Evolutionary conservation across 2,329 filamentous ascomycete genomes (phyloP).

Genomic region (Colletotrichum scovillei): DNA sequence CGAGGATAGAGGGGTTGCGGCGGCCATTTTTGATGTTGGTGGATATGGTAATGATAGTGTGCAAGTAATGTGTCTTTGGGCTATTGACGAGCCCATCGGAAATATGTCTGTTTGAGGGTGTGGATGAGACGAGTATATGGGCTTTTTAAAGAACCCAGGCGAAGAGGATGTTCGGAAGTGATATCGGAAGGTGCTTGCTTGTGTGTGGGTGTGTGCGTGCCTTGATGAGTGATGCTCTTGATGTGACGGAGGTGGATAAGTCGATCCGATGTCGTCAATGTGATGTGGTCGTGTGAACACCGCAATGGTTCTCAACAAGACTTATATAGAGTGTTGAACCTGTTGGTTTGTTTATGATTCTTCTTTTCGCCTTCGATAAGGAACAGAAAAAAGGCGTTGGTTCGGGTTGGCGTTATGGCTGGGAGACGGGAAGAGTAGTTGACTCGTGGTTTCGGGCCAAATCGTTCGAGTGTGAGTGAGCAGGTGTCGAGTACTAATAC

Average conservation of each 20-base stretch:
- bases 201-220: constrained; percentile 5
- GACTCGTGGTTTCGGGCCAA: constrained; percentile 29
- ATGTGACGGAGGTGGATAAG: constrained; percentile 11
- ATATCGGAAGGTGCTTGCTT: not conserved
- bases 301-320: not conserved
- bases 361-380: not conserved
- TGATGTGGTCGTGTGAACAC: not conserved
- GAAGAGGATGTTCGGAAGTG: not conserved
- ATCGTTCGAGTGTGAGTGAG: constrained; percentile 18
- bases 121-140: not conserved
- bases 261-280: constrained; percentile 25
- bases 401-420: constrained; percentile 9
- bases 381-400: not conserved
- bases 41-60: constrained; percentile 32
- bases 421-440: constrained; percentile 3
- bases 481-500: constrained; percentile 32
- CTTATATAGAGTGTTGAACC: constrained; percentile 1
- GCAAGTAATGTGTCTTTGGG: constrained; percentile 33
- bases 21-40: constrained; percentile 30
- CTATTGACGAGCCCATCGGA: constrained; percentile 38
- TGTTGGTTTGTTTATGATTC: not conserved
- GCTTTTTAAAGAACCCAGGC: not conserved
- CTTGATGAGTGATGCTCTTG: not conserved
- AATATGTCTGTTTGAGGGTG: not conserved
- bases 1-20: constrained; percentile 14